Evolutionary conservation across 2,329 filamentous ascomycete species (phyloP).

Genomic region (Apiospora malaysiana): DNA sequence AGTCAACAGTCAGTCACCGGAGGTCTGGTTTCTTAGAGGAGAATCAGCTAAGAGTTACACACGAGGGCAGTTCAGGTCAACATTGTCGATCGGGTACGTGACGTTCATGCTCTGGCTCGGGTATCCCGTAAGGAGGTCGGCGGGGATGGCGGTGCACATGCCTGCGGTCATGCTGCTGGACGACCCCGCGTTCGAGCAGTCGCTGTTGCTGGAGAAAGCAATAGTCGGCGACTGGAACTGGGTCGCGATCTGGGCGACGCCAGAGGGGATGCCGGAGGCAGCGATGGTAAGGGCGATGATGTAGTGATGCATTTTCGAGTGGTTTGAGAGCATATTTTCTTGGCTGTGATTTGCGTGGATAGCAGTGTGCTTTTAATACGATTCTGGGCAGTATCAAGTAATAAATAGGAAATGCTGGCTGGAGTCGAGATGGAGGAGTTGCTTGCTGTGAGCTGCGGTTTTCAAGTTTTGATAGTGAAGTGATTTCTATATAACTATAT

Average conservation of each 20-base stretch:
- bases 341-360: not conserved
- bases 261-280: not conserved
- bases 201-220: not conserved
- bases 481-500: not conserved
- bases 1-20: not conserved
- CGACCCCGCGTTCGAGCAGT: not conserved
- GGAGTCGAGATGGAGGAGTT: not conserved
- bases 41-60: not conserved
- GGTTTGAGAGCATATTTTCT: not conserved
- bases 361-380: not conserved
- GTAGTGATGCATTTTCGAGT: not conserved
- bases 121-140: not conserved
- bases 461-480: not conserved
- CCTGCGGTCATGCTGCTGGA: not conserved
- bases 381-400: not conserved
- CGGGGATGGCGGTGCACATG: not conserved
- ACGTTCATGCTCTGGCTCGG: slow-evolving; percentile 7
- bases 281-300: not conserved
- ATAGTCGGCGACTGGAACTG: not conserved
- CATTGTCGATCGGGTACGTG: not conserved
- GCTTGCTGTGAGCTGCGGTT: not conserved
- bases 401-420: not conserved
- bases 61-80: slow-evolving; percentile 10
- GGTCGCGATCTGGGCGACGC: slow-evolving; percentile 1
- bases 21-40: too few species aligned